Percentiles rank a stretch among this genome's conserved stretches.
Conservation (phyloP, 345 rosid species). For the Excoecaria cochinchinensis region DNA sequence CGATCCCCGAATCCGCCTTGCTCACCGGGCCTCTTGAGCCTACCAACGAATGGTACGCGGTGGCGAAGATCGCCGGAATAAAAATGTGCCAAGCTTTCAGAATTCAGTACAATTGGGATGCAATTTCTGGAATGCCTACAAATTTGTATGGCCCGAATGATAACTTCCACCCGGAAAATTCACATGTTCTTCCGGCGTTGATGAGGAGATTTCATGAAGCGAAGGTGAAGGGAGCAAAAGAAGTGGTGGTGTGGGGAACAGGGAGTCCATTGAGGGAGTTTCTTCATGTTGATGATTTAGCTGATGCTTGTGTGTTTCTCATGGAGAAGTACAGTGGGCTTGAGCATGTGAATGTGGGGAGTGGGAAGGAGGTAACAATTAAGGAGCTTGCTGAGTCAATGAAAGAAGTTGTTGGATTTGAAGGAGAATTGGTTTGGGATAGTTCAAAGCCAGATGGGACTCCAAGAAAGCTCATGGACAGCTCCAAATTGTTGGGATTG, state of each 20-base stretch:
- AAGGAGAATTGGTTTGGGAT: constrained; percentile 90
- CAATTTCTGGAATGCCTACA: constrained; percentile 92
- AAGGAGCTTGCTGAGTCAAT: constrained; percentile 90
- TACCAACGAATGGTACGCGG: constrained; percentile 92
- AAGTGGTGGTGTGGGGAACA: constrained; percentile 96
- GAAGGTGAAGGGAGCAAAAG: constrained; percentile 58
- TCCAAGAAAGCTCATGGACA: constrained; percentile 95
- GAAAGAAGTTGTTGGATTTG: constrained; percentile 83
- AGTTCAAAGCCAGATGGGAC: constrained; percentile 84
- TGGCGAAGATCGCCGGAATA: constrained; percentile 90
- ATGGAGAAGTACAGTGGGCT: constrained; percentile 72
- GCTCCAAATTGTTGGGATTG: constrained; percentile 65
- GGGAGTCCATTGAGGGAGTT: constrained; percentile 96
- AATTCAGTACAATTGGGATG: constrained; percentile 72
- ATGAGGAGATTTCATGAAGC: constrained; percentile 91
- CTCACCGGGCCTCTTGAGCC: constrained; percentile 87
- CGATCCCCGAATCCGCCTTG: constrained; percentile 74
- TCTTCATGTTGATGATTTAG: constrained; percentile 92
- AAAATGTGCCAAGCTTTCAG: constrained; percentile 95
- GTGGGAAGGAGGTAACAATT: constrained; percentile 86
- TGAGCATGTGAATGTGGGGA: constrained; percentile 87
- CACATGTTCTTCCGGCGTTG: constrained; percentile 89
- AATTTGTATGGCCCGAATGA: constrained; percentile 87
- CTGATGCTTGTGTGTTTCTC: constrained; percentile 81
- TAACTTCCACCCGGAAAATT: constrained; percentile 89